A percentile compares a stretch with the other conserved stretches of the same genome.
phyloP scores from a whole-genome alignment of 192 early-diverging fungal species.

The Diversispora eburnea region DNA sequence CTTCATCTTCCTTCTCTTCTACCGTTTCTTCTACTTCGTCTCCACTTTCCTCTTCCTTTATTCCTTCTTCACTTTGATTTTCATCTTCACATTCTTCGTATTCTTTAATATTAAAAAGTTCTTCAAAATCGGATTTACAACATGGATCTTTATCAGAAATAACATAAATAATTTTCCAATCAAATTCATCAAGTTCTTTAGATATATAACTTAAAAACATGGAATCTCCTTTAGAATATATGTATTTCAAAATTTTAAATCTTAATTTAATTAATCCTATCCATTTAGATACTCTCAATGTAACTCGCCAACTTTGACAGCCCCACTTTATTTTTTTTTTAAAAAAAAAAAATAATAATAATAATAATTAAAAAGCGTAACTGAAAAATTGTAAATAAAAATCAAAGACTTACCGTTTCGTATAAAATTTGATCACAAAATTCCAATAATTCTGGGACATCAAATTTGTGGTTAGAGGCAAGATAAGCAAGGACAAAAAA shows the following conservation, averaged over 20 bases:
- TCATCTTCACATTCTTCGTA: too few relatives aligned
- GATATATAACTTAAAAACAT: background rate
- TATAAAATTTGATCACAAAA: slow-evolving; percentile 9
- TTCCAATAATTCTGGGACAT: slow-evolving; percentile 8
- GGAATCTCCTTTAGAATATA: slow-evolving; percentile 4
- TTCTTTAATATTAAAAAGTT: too few relatives aligned
- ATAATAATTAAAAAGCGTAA: too few relatives aligned
- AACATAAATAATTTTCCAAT: slow-evolving; percentile 2
- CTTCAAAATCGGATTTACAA: background rate
- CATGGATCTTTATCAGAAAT: background rate
- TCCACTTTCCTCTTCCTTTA: too few relatives aligned
- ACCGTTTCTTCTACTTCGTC: too few relatives aligned
- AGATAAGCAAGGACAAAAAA: slow-evolving; percentile 7
- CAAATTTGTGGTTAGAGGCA: slow-evolving; percentile 1
- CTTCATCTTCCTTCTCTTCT: too few relatives aligned
- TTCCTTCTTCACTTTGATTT: too few relatives aligned
- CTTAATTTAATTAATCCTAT: slow-evolving; percentile 5
- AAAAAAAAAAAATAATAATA: background rate
- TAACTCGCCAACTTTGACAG: background rate
- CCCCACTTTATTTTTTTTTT: background rate
- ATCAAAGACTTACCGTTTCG: background rate
- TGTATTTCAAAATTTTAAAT: slow-evolving; percentile 1
- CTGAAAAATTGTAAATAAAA: background rate
- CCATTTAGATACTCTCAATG: background rate
- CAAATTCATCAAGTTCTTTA: slow-evolving; percentile 1